Base-by-base conservation (phyloP, 2,329 filamentous ascomycete species). In the Fonsecaea monophora region DNA sequence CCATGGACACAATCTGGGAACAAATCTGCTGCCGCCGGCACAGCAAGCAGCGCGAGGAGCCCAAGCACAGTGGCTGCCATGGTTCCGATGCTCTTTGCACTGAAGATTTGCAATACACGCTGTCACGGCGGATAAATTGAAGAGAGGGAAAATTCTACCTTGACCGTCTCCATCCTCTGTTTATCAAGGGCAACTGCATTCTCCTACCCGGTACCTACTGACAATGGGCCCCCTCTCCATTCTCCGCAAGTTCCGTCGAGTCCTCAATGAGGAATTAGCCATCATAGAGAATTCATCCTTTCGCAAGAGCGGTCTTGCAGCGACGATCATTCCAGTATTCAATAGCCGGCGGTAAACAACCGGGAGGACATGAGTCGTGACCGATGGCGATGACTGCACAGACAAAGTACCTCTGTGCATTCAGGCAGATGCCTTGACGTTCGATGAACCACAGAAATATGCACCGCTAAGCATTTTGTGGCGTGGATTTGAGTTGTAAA, bases 1-100 rank as follows among this genome's bases (percentile, higher is more conserved):
- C 84, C 83, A 74, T 81, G 82, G 8, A 73, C 72, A 70, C 84
- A 86, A 68, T 86, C 83, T 1, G 85, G 84, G 65, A 69, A 71
- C 25, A 55, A 48, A 30, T 57, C 61, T 50, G 67, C 69, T 3
- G 55, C 53, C 25, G 54, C 60, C n/a, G 68, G 57, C 10, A 45
- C 63, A 34, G 63, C 58, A 34, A 68, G 53, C 60, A 66, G 25
- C 21, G 60, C 57, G 9, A 66, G 21, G 25, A 65, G 35, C 38
- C 64, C 53, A 15, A 64, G 35, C 18, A 60, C 25, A 45, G 65
- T 54, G 10, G 64, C 56, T 12, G 67, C 58, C 66, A 68, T 68
- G 38, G 25, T 30, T 58, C 48, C 21, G 25, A 56, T 37, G 15
- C 34, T 15, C 34, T 34, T 13, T 53, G 12, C 53, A 12, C 53